A percentile compares a stretch with the other conserved stretches of the same genome.
Conservation (phyloP, 768 basidiomycete genomes). For the Tephrocybe rancida region DNA sequence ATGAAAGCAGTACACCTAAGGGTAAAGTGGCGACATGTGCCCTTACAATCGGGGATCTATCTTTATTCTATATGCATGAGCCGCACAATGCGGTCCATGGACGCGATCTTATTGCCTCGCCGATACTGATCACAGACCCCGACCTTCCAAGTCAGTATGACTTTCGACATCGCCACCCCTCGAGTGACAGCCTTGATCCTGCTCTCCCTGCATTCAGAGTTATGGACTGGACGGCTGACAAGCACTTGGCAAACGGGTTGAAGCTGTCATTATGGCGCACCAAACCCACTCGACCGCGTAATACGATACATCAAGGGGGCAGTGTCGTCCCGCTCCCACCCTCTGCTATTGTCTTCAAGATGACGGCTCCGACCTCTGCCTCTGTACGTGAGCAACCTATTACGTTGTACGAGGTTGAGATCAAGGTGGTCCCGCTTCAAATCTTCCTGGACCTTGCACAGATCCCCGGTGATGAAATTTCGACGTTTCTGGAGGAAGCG, state of each 20-base stretch:
- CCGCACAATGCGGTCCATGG: slow-evolving; percentile 7
- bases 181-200: slow-evolving; percentile 22
- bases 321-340: background rate
- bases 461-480: slow-evolving; percentile 36
- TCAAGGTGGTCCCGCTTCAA: slow-evolving; percentile 67
- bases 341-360: slow-evolving; percentile 10
- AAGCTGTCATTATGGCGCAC: slow-evolving; percentile 68
- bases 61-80: slow-evolving; percentile 53
- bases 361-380: background rate
- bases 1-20: background rate
- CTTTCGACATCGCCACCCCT: slow-evolving; percentile 43
- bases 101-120: slow-evolving; percentile 44
- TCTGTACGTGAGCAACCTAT: background rate
- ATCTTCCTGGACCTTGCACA: slow-evolving; percentile 71
- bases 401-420: slow-evolving; percentile 30
- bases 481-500: slow-evolving; percentile 53
- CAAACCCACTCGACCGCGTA: slow-evolving; percentile 32
- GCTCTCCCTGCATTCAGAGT: slow-evolving; percentile 59
- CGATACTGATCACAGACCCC: slow-evolving; percentile 77
- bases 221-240: slow-evolving; percentile 61
- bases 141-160: slow-evolving; percentile 62
- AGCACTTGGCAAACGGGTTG: slow-evolving; percentile 40
- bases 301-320: slow-evolving; percentile 6
- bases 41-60: slow-evolving; percentile 44
- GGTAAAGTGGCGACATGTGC: background rate